Conservation (phyloP, 306 rosid genomes). For the Astragalus glycyphyllos region DNA sequence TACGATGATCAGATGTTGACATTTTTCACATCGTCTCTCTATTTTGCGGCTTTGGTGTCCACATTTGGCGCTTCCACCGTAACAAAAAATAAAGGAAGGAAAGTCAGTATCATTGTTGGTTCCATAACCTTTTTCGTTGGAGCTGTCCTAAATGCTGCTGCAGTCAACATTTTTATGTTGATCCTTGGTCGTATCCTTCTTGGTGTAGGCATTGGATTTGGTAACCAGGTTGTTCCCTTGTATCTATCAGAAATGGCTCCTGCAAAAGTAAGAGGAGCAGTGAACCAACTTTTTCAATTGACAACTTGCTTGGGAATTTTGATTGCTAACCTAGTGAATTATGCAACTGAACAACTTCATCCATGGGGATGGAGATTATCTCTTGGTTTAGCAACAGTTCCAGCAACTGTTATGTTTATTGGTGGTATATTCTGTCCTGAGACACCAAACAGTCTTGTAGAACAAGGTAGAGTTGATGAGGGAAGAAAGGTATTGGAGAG, state of each 20-base stretch:
- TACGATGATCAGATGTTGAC: constrained; percentile 80
- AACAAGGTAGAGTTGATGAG: constrained; percentile 75
- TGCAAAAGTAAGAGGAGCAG: constrained; percentile 69
- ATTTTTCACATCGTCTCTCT: constrained; percentile 81
- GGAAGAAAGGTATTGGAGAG: constrained; percentile 70
- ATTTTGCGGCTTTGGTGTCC: constrained; percentile 73
- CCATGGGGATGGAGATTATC: constrained; percentile 94
- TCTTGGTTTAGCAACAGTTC: constrained; percentile 82
- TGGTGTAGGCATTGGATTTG: constrained; percentile 80
- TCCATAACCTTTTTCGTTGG: constrained; percentile 73
- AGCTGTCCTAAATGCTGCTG: constrained; percentile 67
- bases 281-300: constrained; percentile 76
- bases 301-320: constrained; percentile 79
- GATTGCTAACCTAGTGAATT: constrained; percentile 69
- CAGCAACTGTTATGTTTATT: constrained; percentile 78
- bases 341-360: constrained; percentile 66
- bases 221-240: constrained; percentile 87
- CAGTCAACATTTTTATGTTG: constrained; percentile 64
- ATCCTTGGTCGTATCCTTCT: constrained; percentile 72
- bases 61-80: constrained; percentile 76
- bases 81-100: constrained; percentile 36
- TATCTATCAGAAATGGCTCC: constrained; percentile 96
- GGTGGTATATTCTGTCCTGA: constrained; percentile 86
- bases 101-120: constrained; percentile 69
- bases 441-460: constrained; percentile 93